Evolutionary conservation across 805 yeast species (phyloP), one percentile per base, ranked within the genome.

Genomic region (Jamesozyma rosinii): DNA sequence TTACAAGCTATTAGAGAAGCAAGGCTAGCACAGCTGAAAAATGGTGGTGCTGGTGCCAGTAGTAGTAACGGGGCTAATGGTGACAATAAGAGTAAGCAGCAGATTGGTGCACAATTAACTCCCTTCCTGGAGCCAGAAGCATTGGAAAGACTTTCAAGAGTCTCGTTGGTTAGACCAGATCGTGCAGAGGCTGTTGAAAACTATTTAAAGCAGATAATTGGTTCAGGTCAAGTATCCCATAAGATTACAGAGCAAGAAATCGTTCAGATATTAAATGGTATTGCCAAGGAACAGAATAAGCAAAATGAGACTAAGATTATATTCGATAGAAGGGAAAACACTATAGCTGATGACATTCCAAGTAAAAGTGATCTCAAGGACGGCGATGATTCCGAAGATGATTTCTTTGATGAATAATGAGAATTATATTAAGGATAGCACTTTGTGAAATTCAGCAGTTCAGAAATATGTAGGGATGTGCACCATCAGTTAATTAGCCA

Each of bases 1-100:
- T 69, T 90, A 46, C 79, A 81, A 52, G 96, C 96, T 27, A 84
- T 90, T 49, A 76, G 97, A 53, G 87, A 86, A 37, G 97, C 97
- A n/a, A 76, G 97, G 51, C 65, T 90, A 53, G 81, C 82, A 20
- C 95, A 90, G 63, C 68, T 90, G 48, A 94, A 84, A 60, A 70
- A 74, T 48, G 43, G 46, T 24, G 42, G 47, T 26, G 43, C 44
- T 14, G 43, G 59, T 53, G 41, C 53, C 69, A 19, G 63, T 65
- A 35, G 40, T 21, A 35, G 33, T 11, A 72, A 71, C 47, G 62
- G 74, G 1, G 74, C 74, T 4, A 59, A 55, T 43, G 52, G 52
- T 19, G 57, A 53, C 14, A 37, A 37, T 47, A 43, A 41, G 32
- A 39, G 42, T 32, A 30, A 29, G 19, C 43, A 33, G 29, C 42